Conservation (phyloP, 768 basidiomycete genomes). For the Chiua virens region DNA sequence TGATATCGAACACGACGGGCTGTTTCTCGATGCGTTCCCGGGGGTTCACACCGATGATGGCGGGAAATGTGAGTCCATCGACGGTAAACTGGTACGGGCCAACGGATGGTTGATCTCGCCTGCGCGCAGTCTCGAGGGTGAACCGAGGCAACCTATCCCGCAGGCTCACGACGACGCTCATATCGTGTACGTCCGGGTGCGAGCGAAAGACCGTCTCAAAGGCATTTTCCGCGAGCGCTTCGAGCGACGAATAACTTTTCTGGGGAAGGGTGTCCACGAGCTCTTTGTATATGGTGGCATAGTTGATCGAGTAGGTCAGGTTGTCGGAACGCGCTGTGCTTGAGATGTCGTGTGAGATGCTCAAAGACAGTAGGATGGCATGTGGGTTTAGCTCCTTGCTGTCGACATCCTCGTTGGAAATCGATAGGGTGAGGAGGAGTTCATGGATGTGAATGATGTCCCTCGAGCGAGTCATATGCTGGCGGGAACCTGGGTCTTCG, state of each 20-base stretch:
- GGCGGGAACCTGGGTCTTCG: not conserved
- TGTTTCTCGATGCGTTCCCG: conserved; percentile 68
- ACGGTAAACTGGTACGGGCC: conserved; percentile 26
- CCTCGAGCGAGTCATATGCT: not conserved
- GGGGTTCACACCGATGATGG: conserved; percentile 67
- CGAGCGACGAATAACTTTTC: conserved; percentile 42
- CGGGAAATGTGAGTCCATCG: conserved; percentile 45
- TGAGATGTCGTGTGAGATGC: conserved; percentile 50
- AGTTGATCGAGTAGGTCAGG: conserved; percentile 62
- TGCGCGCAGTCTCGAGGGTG: conserved; percentile 22
- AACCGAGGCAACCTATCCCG: conserved; percentile 48
- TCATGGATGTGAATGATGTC: conserved; percentile 50
- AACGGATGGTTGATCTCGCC: conserved; percentile 13
- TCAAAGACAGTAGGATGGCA: conserved; percentile 52
- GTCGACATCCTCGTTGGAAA: conserved; percentile 33
- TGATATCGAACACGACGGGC: conserved; percentile 53
- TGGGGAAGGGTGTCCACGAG: conserved; percentile 26
- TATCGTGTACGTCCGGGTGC: conserved; percentile 34
- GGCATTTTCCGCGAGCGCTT: conserved; percentile 44
- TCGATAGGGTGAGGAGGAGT: conserved; percentile 41
- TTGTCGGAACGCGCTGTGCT: conserved; percentile 52
- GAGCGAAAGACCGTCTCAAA: conserved; percentile 38
- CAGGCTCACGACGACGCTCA: conserved; percentile 47
- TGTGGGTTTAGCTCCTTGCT: conserved; percentile 40
- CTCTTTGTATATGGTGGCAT: conserved; percentile 41